Percentiles rank a stretch among this genome's conserved stretches.
phyloP scores from a whole-genome alignment of 225 moss, liverwort and hornwort species.

The Neckera pumila region DNA sequence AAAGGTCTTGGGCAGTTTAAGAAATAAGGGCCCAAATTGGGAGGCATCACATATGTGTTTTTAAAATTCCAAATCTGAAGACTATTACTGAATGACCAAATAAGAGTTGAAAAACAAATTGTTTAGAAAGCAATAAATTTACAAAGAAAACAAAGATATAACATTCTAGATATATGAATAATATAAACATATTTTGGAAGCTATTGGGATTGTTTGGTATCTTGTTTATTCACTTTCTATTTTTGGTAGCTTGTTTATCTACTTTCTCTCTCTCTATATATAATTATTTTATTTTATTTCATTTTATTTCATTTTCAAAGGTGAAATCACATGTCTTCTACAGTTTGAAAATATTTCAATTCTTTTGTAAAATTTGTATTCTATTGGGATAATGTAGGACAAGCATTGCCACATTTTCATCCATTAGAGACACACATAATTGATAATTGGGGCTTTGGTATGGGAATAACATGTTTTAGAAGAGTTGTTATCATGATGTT shows the following conservation, averaged over 20 bases:
- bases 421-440: too few relatives aligned
- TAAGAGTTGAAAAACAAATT: background rate
- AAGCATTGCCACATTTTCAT: background rate
- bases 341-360: background rate
- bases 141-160: background rate
- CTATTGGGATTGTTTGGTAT: background rate
- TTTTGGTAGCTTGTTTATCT: background rate
- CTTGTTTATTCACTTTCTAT: background rate
- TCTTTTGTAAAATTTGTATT: background rate
- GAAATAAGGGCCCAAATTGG: too few relatives aligned
- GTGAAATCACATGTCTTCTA: background rate
- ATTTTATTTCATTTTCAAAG: too few relatives aligned
- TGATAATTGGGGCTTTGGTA: accelerated
- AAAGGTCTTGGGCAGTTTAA: too few relatives aligned
- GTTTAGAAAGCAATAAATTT: background rate
- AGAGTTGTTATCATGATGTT: too few relatives aligned
- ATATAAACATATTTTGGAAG: background rate
- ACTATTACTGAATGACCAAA: too few relatives aligned
- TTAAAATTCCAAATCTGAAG: too few relatives aligned
- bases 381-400: background rate
- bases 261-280: background rate
- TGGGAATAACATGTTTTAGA: background rate
- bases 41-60: too few relatives aligned
- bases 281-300: too few relatives aligned
- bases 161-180: background rate